Percentiles rank a stretch among this genome's conserved stretches.
phyloP scores from a whole-genome alignment of 345 rosid genomes.

The Salix koriyanagi region DNA sequence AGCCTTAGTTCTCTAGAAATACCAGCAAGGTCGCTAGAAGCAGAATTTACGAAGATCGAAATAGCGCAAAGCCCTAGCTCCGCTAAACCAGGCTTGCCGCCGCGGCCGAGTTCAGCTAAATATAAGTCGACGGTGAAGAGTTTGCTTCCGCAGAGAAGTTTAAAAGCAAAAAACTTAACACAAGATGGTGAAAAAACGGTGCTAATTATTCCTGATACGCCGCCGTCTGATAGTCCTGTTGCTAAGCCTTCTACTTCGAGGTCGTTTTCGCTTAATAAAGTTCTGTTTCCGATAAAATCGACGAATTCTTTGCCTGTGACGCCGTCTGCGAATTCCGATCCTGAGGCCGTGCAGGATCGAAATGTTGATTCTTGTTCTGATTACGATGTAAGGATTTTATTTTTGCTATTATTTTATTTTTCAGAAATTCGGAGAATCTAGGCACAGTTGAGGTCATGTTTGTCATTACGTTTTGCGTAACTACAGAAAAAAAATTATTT shows the following conservation, averaged over 20 bases:
- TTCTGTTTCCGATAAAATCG: constrained; percentile 35
- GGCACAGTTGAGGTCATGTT: not conserved
- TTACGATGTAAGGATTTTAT: constrained; percentile 22
- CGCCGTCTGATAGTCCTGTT: constrained; percentile 27
- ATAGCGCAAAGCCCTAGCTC: constrained; percentile 38
- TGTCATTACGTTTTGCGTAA: too few species aligned
- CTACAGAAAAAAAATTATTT: too few species aligned
- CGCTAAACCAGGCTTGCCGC: constrained; percentile 37
- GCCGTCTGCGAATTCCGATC: constrained; percentile 29
- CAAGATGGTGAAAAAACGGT: constrained; percentile 38
- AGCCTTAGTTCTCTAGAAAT: not conserved
- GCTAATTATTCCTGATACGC: constrained; percentile 38
- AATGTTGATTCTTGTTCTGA: constrained; percentile 8
- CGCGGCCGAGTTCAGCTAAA: constrained; percentile 47
- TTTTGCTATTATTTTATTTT: not conserved
- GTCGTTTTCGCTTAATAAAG: constrained; percentile 45
- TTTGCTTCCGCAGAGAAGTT: constrained; percentile 43
- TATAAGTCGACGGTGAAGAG: constrained; percentile 35
- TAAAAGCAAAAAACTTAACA: constrained; percentile 25
- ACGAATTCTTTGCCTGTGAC: constrained; percentile 45
- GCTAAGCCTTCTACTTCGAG: constrained; percentile 40
- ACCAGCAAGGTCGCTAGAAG: constrained; percentile 37
- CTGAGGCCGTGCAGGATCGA: constrained; percentile 22
- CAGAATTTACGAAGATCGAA: constrained; percentile 27
- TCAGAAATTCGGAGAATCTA: not conserved